Percentiles rank a stretch among this genome's conserved stretches.
Conservation (phyloP, 1,139 yeast genomes). For the Debaryomyces robertsiae region DNA sequence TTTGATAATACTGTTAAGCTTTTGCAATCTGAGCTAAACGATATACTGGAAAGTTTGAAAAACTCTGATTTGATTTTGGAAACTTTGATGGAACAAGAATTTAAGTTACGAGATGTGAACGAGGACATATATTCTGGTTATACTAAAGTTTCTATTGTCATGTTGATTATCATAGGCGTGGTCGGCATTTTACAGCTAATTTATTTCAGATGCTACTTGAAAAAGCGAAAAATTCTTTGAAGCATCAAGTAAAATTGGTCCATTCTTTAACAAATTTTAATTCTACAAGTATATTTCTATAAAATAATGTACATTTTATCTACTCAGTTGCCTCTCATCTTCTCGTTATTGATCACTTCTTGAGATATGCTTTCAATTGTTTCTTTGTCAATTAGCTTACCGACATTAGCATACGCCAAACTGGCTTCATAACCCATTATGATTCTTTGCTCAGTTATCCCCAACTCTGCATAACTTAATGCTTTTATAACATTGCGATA, state of each 20-base stretch:
- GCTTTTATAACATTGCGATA: constrained; percentile 85
- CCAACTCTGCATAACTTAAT: constrained; percentile 77
- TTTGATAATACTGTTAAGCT: constrained; percentile 35
- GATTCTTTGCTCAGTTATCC: constrained; percentile 80
- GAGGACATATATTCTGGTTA: constrained; percentile 41
- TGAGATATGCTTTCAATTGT: constrained; percentile 73
- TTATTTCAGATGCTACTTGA: constrained; percentile 33
- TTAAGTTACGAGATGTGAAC: constrained; percentile 40
- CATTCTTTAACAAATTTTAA: neutral
- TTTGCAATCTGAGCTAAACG: constrained; percentile 35
- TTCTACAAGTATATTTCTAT: neutral
- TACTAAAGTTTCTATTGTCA: constrained; percentile 29
- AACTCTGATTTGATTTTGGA: constrained; percentile 30
- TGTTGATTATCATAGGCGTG: constrained; percentile 30
- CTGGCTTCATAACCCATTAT: constrained; percentile 88
- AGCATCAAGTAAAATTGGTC: neutral
- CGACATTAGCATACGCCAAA: constrained; percentile 72
- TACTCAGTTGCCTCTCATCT: constrained; percentile 58
- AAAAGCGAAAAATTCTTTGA: constrained; percentile 27
- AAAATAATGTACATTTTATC: constrained; percentile 1
- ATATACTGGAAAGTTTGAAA: constrained; percentile 32
- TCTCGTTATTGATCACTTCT: constrained; percentile 72
- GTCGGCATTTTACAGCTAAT: constrained; percentile 36
- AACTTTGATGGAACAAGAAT: constrained; percentile 38
- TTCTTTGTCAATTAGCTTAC: constrained; percentile 72